Evolutionary conservation across 495 filamentous ascomycete species (phyloP).

Genomic region (Aspergillus steynii): DNA sequence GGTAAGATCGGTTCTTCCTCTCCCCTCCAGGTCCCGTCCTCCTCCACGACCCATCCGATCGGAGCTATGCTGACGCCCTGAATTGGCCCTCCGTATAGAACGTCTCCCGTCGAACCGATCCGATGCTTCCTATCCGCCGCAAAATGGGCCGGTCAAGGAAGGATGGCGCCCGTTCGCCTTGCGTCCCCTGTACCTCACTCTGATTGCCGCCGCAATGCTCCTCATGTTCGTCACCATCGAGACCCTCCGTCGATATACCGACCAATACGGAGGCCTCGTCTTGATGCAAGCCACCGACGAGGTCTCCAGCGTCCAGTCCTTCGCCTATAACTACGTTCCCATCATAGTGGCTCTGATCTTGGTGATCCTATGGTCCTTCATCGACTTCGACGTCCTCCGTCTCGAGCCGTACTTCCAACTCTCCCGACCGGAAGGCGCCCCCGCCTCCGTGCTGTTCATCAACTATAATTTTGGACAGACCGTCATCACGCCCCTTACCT

Average conservation of each 20-base stretch:
- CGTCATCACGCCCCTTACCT: constrained; percentile 39
- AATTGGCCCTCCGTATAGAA: no score
- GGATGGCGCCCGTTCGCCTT: constrained; percentile 37
- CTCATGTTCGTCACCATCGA: constrained; percentile 32
- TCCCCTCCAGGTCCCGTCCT: no score
- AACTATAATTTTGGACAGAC: constrained; percentile 48
- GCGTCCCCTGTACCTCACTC: constrained; percentile 32
- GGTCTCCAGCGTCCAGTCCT: constrained; percentile 33
- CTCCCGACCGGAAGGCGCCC: constrained; percentile 35
- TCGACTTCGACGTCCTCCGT: constrained; percentile 45
- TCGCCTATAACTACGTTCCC: constrained; percentile 43
- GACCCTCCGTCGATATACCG: constrained; percentile 36
- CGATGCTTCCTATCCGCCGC: no score
- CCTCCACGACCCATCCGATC: no score
- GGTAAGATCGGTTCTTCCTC: no score
- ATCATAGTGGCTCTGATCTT: constrained; percentile 38
- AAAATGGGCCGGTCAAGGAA: not conserved
- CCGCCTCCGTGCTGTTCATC: constrained; percentile 40
- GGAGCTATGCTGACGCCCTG: no score
- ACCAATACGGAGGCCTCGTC: constrained; percentile 31
- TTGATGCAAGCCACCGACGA: constrained; percentile 37
- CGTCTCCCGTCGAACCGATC: no score
- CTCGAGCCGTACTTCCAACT: constrained; percentile 46
- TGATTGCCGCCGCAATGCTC: constrained; percentile 27
- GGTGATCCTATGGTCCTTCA: constrained; percentile 39